Conservation (phyloP, 2,329 filamentous ascomycete species). For the Calonectria hawksworthii region DNA sequence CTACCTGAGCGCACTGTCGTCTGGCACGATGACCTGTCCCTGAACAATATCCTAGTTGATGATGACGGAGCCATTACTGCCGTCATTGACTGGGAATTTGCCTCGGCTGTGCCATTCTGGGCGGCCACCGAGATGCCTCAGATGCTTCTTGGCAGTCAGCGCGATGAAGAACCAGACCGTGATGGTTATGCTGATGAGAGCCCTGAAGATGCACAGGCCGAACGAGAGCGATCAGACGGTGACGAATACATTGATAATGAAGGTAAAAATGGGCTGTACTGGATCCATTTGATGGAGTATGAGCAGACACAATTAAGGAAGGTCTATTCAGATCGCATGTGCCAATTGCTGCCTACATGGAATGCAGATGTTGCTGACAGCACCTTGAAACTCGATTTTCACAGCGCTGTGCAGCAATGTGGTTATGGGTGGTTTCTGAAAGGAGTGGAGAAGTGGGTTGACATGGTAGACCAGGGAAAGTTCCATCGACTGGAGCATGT, state of each 20-base stretch:
- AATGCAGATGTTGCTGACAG: slow-evolving; percentile 36
- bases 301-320: slow-evolving; percentile 55
- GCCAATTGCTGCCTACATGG: slow-evolving; percentile 50
- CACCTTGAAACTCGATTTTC: slow-evolving; percentile 50
- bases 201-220: slow-evolving; percentile 19
- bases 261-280: slow-evolving; percentile 56
- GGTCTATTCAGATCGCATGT: slow-evolving; percentile 49
- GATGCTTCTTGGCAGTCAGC: slow-evolving; percentile 48
- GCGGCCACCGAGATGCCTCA: slow-evolving; percentile 48
- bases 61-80: slow-evolving; percentile 51
- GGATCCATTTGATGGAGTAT: slow-evolving; percentile 56
- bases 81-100: slow-evolving; percentile 60
- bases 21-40: slow-evolving; percentile 53
- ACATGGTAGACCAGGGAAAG: slow-evolving; percentile 9
- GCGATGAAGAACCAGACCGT: slow-evolving; percentile 50
- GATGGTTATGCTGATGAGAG: slow-evolving; percentile 48
- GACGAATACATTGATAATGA: slow-evolving; percentile 52
- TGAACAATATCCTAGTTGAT: slow-evolving; percentile 58
- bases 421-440: not conserved
- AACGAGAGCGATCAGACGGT: not conserved
- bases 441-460: not conserved
- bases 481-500: slow-evolving; percentile 3
- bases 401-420: slow-evolving; percentile 4
- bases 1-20: slow-evolving; percentile 50
- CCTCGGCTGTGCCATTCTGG: slow-evolving; percentile 58